phyloP scores from a whole-genome alignment of 768 basidiomycete species.

The Rhodosporidiobolus sp. region DNA sequence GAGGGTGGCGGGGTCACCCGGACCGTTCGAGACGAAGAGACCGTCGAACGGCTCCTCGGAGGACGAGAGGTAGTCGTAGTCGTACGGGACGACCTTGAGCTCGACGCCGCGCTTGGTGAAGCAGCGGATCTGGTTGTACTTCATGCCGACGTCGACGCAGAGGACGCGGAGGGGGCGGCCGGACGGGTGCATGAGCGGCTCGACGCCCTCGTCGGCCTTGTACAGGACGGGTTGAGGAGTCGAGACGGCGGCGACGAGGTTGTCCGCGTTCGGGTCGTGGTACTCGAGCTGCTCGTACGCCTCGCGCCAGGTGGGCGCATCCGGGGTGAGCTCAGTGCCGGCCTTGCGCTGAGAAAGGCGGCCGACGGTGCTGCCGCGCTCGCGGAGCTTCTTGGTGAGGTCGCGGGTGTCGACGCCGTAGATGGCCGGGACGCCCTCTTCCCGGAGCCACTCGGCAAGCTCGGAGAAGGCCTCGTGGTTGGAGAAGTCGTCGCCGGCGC shows the following conservation, averaged over 20 bases:
- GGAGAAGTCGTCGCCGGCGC: conserved; percentile 67
- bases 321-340: conserved; percentile 38
- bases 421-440: conserved; percentile 88
- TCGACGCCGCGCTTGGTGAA: conserved; percentile 88
- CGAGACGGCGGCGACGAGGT: conserved; percentile 89
- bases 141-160: conserved; percentile 98
- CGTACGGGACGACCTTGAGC: conserved; percentile 95
- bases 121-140: conserved; percentile 98
- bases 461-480: conserved; percentile 90
- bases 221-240: conserved; percentile 65
- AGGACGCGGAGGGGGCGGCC: conserved; percentile 78
- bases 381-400: conserved; percentile 91
- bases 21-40: conserved; percentile 94
- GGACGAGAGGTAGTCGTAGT: conserved; percentile 74
- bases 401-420: conserved; percentile 95
- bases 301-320: conserved; percentile 64
- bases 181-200: conserved; percentile 51
- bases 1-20: conserved; percentile 85
- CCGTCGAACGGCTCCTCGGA: conserved; percentile 87
- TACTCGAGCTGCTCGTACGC: conserved; percentile 79
- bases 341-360: conserved; percentile 67
- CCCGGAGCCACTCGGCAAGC: conserved; percentile 86
- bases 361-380: conserved; percentile 89
- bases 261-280: conserved; percentile 78
- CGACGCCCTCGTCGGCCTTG: conserved; percentile 55